These are phyloP conservation scores for Mallotus nudiflorus DNA, from an alignment of 345 rosid species.

Conservation along the genomic window DNA sequence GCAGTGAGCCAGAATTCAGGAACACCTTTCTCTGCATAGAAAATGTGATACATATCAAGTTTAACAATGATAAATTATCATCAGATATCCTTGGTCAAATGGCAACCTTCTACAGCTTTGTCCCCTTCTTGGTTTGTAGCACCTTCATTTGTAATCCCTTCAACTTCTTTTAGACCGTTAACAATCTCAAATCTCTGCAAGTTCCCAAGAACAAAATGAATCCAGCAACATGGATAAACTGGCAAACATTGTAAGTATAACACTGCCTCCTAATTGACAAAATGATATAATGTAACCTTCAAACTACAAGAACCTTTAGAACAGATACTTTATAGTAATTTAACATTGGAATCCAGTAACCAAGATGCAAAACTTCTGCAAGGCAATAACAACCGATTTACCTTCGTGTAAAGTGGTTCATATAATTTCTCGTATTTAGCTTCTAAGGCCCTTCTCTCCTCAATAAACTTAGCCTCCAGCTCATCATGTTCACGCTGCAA, in stretches of 20 bases:
- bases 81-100: neutral
- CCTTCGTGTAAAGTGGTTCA: constrained; percentile 19
- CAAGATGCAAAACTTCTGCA: neutral
- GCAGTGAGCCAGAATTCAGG: constrained; percentile 31
- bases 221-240: neutral
- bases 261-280: neutral
- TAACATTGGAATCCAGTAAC: neutral
- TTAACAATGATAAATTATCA: neutral
- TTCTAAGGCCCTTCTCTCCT: constrained; percentile 22
- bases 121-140: constrained; percentile 10
- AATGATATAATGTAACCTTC: neutral
- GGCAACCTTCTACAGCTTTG: constrained; percentile 9
- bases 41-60: neutral
- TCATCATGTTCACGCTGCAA: constrained; percentile 24
- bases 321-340: neutral
- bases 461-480: constrained; percentile 18
- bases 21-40: constrained; percentile 23
- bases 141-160: constrained; percentile 7
- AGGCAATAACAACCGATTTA: neutral
- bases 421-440: constrained; percentile 20
- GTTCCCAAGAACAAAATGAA: neutral
- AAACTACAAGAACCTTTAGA: neutral
- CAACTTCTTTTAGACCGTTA: constrained; percentile 24
- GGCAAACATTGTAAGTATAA: neutral
- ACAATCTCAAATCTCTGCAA: constrained; percentile 25